These are phyloP conservation scores for Kondoa subrosea DNA, from an alignment of 768 basidiomycete species.

Conservation along the genomic window DNA sequence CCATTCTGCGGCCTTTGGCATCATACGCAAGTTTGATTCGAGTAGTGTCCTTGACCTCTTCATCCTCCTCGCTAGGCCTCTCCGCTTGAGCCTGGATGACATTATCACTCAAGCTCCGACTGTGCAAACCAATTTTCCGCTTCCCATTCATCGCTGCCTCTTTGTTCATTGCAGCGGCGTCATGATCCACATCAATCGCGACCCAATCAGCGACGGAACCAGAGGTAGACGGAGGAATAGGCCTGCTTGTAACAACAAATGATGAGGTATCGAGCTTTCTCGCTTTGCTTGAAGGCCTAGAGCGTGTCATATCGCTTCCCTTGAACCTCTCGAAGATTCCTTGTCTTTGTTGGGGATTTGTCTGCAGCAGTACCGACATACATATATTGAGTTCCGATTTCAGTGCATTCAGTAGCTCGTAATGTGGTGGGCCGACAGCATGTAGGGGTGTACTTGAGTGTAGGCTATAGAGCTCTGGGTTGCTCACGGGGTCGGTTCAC, in stretches of 20 bases:
- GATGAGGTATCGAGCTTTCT: neutral
- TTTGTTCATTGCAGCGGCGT: neutral
- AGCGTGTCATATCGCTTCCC: neutral
- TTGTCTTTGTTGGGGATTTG: neutral
- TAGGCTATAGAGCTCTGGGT: no score
- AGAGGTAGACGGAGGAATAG: neutral
- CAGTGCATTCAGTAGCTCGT: no score
- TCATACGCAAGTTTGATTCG: constrained; percentile 18
- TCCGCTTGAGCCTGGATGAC: neutral
- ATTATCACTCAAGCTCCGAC: neutral
- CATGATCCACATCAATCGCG: neutral
- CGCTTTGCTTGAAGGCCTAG: neutral
- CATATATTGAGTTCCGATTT: no score
- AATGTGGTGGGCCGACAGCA: no score
- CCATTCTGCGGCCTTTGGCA: constrained; percentile 31
- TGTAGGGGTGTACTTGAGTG: no score
- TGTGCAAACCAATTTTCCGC: neutral
- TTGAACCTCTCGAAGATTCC: neutral
- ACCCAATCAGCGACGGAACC: neutral
- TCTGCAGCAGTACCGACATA: neutral
- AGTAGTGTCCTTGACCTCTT: constrained; percentile 13
- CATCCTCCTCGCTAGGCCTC: neutral
- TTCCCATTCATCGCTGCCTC: neutral
- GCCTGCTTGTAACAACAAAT: neutral
- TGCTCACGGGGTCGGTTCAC: no score